phyloP scores from a whole-genome alignment of 176 grass and related monocot species.

The Paspalum vaginatum region DNA sequence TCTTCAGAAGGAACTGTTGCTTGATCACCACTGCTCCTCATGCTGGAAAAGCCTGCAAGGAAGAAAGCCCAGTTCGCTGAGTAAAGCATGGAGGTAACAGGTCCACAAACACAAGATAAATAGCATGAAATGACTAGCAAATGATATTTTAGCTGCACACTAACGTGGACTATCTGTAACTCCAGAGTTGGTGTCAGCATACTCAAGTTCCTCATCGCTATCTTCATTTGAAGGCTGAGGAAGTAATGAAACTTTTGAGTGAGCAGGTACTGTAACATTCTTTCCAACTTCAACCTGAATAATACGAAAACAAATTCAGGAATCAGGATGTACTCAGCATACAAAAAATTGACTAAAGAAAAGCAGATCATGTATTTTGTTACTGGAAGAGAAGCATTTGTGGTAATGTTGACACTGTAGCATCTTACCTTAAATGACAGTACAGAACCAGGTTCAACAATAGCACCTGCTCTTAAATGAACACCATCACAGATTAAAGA shows the following conservation, averaged over 20 bases:
- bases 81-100: slow-evolving; percentile 33
- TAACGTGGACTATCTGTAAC: slow-evolving; percentile 86
- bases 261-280: slow-evolving; percentile 67
- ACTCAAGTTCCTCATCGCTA: slow-evolving; percentile 97
- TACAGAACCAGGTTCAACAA: slow-evolving; percentile 84
- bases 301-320: slow-evolving; percentile 23
- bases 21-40: slow-evolving; percentile 55
- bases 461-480: slow-evolving; percentile 67
- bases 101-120: slow-evolving; percentile 9
- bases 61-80: slow-evolving; percentile 34
- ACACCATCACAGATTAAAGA: slow-evolving; percentile 81
- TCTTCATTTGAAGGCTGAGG: slow-evolving; percentile 88
- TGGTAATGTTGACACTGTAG: slow-evolving; percentile 18
- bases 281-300: slow-evolving; percentile 95
- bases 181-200: slow-evolving; percentile 80
- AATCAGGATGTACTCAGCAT: slow-evolving; percentile 16
- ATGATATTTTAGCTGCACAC: slow-evolving; percentile 21
- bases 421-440: slow-evolving; percentile 89
- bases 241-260: slow-evolving; percentile 93
- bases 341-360: not conserved
- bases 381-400: not conserved
- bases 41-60: slow-evolving; percentile 76
- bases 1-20: slow-evolving; percentile 48
- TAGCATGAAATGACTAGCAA: not conserved
- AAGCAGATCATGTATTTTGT: slow-evolving; percentile 13